phyloP scores from a whole-genome alignment of 1,284 basidiomycete species.

The Irpex sp. region DNA sequence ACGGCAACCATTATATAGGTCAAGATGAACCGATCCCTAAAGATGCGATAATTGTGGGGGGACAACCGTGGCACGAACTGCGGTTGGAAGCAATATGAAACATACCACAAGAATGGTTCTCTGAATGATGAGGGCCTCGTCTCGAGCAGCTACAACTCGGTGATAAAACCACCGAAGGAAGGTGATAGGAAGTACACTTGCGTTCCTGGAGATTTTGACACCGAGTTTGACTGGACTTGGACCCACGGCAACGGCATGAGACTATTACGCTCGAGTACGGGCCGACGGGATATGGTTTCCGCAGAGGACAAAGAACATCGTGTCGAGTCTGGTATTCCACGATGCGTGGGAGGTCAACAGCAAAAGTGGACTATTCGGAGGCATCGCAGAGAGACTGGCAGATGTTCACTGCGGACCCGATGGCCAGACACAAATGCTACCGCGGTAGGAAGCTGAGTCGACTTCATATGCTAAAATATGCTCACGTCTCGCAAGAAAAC shows the following conservation, averaged over 20 bases:
- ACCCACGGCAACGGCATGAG: background rate
- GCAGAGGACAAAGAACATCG: background rate
- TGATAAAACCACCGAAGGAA: background rate
- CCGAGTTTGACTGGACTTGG: background rate
- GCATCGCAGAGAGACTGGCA: background rate
- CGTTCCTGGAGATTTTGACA: background rate
- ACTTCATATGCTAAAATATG: background rate
- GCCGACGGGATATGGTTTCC: background rate
- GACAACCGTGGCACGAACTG: background rate
- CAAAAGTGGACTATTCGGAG: background rate
- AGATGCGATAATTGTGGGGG: background rate
- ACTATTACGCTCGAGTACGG: background rate
- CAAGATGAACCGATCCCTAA: background rate
- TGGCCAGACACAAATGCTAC: background rate
- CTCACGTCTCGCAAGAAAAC: background rate
- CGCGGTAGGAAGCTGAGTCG: background rate
- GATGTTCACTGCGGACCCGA: background rate
- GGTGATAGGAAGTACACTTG: background rate
- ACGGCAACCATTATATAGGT: background rate
- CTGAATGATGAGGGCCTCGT: background rate
- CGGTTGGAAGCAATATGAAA: background rate
- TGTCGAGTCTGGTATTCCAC: background rate
- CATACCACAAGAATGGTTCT: background rate
- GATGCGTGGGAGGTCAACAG: conserved; percentile 2
- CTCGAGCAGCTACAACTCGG: background rate